A percentile compares a stretch with the other conserved stretches of the same genome.
These are phyloP conservation scores for Polysphondylium violaceum DNA, from an alignment of 78 protist genomes.

Conservation along the genomic window DNA sequence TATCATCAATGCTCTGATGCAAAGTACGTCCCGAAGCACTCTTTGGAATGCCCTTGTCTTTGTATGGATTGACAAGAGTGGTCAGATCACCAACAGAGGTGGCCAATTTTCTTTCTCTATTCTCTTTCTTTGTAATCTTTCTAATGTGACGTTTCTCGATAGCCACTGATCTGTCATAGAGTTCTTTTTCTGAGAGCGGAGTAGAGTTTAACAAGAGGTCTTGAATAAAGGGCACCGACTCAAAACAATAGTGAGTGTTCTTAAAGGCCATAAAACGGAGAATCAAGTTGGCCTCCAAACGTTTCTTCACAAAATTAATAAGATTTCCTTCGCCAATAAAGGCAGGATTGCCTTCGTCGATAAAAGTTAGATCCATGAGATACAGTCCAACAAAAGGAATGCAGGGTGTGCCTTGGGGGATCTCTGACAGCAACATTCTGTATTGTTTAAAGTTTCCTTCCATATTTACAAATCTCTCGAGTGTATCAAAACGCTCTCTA, in stretches of 20 bases:
- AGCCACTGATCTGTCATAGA: constrained; percentile 43
- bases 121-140: constrained; percentile 42
- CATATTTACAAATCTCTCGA: constrained; percentile 71
- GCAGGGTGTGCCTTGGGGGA: constrained; percentile 14
- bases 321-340: constrained; percentile 4
- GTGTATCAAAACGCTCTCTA: constrained; percentile 43
- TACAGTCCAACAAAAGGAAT: constrained; percentile 74
- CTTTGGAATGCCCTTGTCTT: background rate
- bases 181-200: constrained; percentile 35
- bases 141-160: constrained; percentile 72
- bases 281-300: constrained; percentile 55
- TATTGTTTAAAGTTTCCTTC: constrained; percentile 73
- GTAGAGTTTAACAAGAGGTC: constrained; percentile 24
- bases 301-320: constrained; percentile 73
- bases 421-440: constrained; percentile 28
- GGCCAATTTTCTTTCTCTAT: constrained; percentile 40
- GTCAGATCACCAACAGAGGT: constrained; percentile 28
- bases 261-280: constrained; percentile 20
- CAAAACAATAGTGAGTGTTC: constrained; percentile 43
- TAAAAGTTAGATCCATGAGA: constrained; percentile 77
- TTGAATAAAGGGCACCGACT: constrained; percentile 72
- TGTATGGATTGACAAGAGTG: background rate
- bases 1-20: background rate
- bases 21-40: background rate
- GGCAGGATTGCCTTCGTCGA: constrained; percentile 83